Base-by-base conservation (phyloP, 495 filamentous ascomycete species). In the Aspergillus conjunctus region DNA sequence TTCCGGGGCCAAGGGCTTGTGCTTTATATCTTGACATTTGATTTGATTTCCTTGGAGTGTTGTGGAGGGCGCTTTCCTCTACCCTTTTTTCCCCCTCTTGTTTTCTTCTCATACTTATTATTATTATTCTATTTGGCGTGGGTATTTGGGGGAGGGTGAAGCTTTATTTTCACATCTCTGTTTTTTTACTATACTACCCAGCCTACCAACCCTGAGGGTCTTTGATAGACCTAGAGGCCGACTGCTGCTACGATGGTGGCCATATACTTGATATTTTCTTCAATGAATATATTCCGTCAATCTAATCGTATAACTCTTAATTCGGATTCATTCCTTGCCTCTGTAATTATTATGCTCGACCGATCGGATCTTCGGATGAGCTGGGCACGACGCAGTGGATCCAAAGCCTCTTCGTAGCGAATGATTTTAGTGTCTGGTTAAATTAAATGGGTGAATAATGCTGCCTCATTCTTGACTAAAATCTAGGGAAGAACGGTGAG, bases 1-100 rank as follows among this genome's bases (percentile, higher is more conserved):
- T 72, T 43, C 17, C 6, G 33, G 55, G 53, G 30, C 62, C 51
- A 59, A 31, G 54, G 55, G 56, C 32, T 43, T 49, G 56, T 52
- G 37, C 30, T 56, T 51, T 39, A 56, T 48, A 51, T 44, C 34
- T 30, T 39, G 43, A 20, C 41, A 52, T 45, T 51, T 52, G 45
- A 26, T 58, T 18, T 56, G 51, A 43, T 62, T 51, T 26, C 60
- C 30, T 15, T 17, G 56, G 41, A 46, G 51, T 26, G 26, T 26
- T 61, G 56, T 45, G 22, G 26, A 41, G 43, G 43, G 45, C 39
- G 48, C 4, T 32, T 33, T 8, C 22, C 32, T 17, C 54, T 30
- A 58, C 32, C 30, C 0, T 49, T 33, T 44, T 37, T 52, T 41
- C 17, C 26, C 15, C 15, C 44, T 31, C 45, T 51, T 31, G 22